Conservation (phyloP, 192 early-diverging fungal genomes). For the Coemansia sp. region DNA sequence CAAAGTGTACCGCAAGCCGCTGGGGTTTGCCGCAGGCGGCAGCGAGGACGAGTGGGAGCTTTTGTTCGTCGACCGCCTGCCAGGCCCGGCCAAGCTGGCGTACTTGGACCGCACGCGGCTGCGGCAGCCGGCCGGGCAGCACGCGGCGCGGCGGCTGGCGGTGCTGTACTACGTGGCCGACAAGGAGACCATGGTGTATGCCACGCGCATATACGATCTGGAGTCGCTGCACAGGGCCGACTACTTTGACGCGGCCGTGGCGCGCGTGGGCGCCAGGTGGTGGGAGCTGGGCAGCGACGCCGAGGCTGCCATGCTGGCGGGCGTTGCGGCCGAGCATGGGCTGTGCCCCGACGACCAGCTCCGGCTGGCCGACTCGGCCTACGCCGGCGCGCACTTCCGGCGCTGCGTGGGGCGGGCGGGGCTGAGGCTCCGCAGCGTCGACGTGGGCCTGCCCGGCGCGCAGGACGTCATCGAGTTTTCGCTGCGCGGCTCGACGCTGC, state of each 20-base stretch:
- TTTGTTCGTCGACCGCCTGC: conserved; percentile 51
- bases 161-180: conserved; percentile 46
- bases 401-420: conserved; percentile 43
- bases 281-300: conserved; percentile 24
- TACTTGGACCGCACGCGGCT: conserved; percentile 51
- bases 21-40: conserved; percentile 20
- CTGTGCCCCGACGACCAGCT: conserved; percentile 41
- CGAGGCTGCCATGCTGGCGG: conserved; percentile 16
- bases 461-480: conserved; percentile 55
- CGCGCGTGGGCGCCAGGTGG: conserved; percentile 18
- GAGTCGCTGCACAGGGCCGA: conserved; percentile 31
- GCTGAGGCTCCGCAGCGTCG: conserved; percentile 20
- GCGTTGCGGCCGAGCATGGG: conserved; percentile 14
- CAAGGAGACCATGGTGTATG: conserved; percentile 38
- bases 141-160: conserved; percentile 41
- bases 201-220: conserved; percentile 46
- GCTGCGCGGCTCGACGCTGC: conserved; percentile 42
- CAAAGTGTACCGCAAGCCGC: conserved; percentile 48
- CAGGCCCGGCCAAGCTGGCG: conserved; percentile 42
- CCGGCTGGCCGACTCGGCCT: conserved; percentile 38
- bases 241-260: conserved; percentile 22
- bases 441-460: conserved; percentile 38
- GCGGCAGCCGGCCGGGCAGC: conserved; percentile 32
- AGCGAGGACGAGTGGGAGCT: conserved; percentile 46
- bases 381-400: conserved; percentile 27